These are phyloP conservation scores for Chytriomyces hyalinus DNA, from an alignment of 192 early-diverging fungal genomes.

Conservation along the genomic window DNA sequence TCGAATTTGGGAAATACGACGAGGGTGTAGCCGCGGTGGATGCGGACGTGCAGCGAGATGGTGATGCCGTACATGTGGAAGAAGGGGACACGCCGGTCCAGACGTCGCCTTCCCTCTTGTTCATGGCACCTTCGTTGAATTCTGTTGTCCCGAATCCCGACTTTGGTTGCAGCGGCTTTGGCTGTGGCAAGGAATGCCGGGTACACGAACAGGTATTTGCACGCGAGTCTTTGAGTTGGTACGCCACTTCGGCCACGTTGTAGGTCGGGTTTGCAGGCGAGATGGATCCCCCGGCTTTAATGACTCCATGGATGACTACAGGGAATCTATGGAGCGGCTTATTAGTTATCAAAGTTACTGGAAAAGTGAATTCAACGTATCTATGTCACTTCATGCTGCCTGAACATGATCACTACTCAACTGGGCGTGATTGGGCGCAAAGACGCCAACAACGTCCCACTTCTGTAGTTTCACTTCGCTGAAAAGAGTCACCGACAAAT, in stretches of 20 bases:
- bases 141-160: constrained; percentile 20
- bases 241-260: constrained; percentile 71
- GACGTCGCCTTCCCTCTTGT: constrained; percentile 22
- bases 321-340: neutral
- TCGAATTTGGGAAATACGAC: constrained; percentile 81
- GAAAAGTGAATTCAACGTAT: neutral
- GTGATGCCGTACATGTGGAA: constrained; percentile 43
- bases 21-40: constrained; percentile 57
- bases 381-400: no score
- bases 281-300: constrained; percentile 66
- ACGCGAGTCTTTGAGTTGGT: constrained; percentile 72
- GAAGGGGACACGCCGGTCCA: constrained; percentile 68
- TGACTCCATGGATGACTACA: constrained; percentile 50
- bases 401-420: neutral
- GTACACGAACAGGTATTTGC: constrained; percentile 70
- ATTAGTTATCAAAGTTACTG: neutral
- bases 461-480: constrained; percentile 61
- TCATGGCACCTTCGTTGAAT: constrained; percentile 58
- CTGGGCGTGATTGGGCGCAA: constrained; percentile 69
- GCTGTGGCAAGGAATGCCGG: constrained; percentile 25
- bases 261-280: constrained; percentile 83
- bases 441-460: constrained; percentile 72
- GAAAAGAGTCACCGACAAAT: constrained; percentile 56
- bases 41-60: constrained; percentile 26
- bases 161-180: constrained; percentile 27